Conservation (phyloP, 495 filamentous ascomycete species). For the Apiosordaria backusii region DNA sequence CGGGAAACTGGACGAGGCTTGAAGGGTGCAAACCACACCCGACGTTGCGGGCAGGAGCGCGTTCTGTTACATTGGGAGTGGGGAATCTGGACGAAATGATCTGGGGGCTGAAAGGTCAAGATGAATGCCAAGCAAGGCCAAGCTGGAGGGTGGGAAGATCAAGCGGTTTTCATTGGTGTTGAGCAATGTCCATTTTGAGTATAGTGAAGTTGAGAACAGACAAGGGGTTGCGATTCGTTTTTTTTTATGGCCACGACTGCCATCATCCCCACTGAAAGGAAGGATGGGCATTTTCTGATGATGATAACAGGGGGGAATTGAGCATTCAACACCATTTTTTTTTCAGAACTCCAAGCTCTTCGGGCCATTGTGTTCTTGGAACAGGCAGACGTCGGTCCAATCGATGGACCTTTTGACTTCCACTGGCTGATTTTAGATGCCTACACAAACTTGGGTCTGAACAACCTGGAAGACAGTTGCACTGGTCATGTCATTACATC, state of each 20-base stretch:
- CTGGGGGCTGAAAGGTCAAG: not conserved
- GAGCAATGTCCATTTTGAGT: constrained; percentile 5
- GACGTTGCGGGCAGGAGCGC: not conserved
- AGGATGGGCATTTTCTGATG: too few species aligned
- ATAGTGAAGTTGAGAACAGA: not conserved
- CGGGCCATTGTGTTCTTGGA: too few species aligned
- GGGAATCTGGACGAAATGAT: not conserved
- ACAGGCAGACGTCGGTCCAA: too few species aligned
- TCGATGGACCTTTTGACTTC: too few species aligned
- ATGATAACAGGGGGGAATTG: too few species aligned
- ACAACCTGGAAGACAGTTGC: too few species aligned
- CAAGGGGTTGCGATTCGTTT: not conserved
- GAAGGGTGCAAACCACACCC: not conserved
- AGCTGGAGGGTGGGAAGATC: not conserved
- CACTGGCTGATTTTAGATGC: too few species aligned
- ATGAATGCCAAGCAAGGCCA: constrained; percentile 1
- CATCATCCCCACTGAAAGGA: not conserved
- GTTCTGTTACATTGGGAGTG: not conserved
- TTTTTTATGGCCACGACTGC: too few species aligned
- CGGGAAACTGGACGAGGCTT: not conserved
- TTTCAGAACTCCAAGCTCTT: too few species aligned
- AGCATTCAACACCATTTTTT: too few species aligned
- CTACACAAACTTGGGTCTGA: too few species aligned
- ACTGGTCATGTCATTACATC: too few species aligned
- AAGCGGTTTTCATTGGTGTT: not conserved